A percentile compares a stretch with the other conserved stretches of the same genome.
phyloP scores from a whole-genome alignment of 2,329 filamentous ascomycete species.

The Xylariaceae sp. region DNA sequence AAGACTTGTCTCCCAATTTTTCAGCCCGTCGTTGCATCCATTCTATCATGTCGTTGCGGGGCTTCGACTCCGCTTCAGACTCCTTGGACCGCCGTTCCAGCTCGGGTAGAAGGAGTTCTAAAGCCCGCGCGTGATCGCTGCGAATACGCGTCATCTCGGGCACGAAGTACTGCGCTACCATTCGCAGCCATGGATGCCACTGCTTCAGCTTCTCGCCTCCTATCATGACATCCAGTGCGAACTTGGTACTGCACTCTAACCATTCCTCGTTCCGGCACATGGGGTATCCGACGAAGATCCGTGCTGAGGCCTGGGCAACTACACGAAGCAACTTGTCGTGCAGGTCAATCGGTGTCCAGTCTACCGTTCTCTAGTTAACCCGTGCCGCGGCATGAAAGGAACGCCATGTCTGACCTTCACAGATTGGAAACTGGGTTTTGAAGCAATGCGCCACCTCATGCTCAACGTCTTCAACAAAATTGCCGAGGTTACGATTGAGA shows the following conservation, averaged over 20 bases:
- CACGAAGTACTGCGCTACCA: constrained; percentile 26
- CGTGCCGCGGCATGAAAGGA: neutral
- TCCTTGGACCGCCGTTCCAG: constrained; percentile 21
- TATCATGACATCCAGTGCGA: constrained; percentile 26
- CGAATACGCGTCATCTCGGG: constrained; percentile 28
- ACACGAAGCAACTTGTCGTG: constrained; percentile 27
- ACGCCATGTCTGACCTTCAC: constrained; percentile 21
- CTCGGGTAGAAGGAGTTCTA: constrained; percentile 25
- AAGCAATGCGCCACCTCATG: constrained; percentile 26
- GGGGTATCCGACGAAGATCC: constrained; percentile 28
- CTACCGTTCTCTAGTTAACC: constrained; percentile 12
- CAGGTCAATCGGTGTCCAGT: constrained; percentile 28
- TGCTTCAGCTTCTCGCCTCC: constrained; percentile 29
- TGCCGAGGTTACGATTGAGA: constrained; percentile 27
- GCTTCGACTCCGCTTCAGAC: neutral
- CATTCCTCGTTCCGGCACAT: constrained; percentile 29
- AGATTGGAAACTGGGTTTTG: constrained; percentile 25
- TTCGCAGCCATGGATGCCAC: constrained; percentile 27
- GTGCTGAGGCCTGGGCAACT: constrained; percentile 28
- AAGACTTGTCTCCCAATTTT: constrained; percentile 23
- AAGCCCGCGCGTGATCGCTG: constrained; percentile 23
- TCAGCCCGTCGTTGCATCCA: constrained; percentile 29
- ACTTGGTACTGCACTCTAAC: constrained; percentile 28
- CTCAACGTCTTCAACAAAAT: constrained; percentile 27
- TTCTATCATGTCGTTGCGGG: constrained; percentile 27